Conservation (phyloP, 441 rosid genomes). For the Dalechampia spathulata region DNA sequence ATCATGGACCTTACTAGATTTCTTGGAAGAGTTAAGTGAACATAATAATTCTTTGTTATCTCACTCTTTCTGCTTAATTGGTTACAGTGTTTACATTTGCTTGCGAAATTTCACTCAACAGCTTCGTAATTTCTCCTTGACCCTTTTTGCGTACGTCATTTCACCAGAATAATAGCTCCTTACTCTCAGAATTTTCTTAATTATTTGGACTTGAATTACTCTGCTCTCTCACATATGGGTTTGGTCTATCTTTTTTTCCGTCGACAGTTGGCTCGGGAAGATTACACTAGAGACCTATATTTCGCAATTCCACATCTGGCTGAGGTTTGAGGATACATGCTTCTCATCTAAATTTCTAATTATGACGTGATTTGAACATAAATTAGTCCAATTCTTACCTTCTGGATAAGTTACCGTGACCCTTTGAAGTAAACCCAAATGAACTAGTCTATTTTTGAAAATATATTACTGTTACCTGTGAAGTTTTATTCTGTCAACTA, state of each 20-base stretch:
- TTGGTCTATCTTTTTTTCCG: conserved; percentile 12
- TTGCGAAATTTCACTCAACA: conserved; percentile 85
- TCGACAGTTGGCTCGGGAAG: conserved; percentile 94
- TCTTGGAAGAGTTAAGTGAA: too few relatives aligned
- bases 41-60: conserved; percentile 14
- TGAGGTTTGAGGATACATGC: conserved; percentile 55
- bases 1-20: conserved; percentile 10
- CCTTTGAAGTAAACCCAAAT: too few relatives aligned
- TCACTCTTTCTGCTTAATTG: conserved; percentile 23
- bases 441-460: too few relatives aligned
- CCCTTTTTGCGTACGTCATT: conserved; percentile 83
- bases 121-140: conserved; percentile 60
- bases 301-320: conserved; percentile 98
- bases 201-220: background rate
- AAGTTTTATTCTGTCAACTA: too few relatives aligned
- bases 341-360: too few relatives aligned
- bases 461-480: too few relatives aligned
- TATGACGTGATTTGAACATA: too few relatives aligned
- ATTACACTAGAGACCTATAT: conserved; percentile 93
- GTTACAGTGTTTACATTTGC: conserved; percentile 83
- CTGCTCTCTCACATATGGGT: background rate
- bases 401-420: too few relatives aligned
- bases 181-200: background rate
- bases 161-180: conserved; percentile 11
- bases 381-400: too few relatives aligned